Conservation (phyloP, 352 stramenopile species). For the Globisporangium lucens region DNA sequence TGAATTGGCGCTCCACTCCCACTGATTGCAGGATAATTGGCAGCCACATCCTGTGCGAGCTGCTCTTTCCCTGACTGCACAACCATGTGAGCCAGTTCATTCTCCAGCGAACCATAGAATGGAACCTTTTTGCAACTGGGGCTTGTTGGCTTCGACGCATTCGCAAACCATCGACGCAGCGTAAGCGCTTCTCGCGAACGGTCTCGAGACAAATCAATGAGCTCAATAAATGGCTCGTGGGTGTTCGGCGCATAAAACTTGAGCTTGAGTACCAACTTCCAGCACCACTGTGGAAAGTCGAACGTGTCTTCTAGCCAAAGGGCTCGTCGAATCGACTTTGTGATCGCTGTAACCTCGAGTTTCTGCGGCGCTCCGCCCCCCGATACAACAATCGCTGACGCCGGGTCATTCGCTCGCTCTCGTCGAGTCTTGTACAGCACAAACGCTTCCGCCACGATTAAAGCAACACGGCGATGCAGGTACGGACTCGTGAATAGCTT, state of each 20-base stretch:
- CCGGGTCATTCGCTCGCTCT: constrained; percentile 32
- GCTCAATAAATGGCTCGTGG: constrained; percentile 57
- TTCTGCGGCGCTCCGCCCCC: constrained; percentile 49
- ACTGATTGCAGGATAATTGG: constrained; percentile 6
- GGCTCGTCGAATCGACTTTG: constrained; percentile 69
- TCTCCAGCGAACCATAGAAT: constrained; percentile 57
- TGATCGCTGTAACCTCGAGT: constrained; percentile 51
- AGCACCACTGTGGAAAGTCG: constrained; percentile 84
- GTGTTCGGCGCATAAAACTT: constrained; percentile 75
- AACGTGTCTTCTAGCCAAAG: constrained; percentile 63
- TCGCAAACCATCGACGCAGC: constrained; percentile 72
- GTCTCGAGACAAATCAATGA: constrained; percentile 75
- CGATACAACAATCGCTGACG: constrained; percentile 37
- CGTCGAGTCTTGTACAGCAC: constrained; percentile 63
- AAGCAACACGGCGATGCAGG: constrained; percentile 72
- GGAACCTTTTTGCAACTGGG: constrained; percentile 28
- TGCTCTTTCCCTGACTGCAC: constrained; percentile 1
- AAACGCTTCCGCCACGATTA: constrained; percentile 76
- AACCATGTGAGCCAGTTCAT: constrained; percentile 26
- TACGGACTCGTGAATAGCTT: constrained; percentile 62
- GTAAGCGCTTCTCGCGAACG: constrained; percentile 71
- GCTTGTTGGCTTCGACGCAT: constrained; percentile 29
- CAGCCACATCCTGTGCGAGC: constrained; percentile 4
- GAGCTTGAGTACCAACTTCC: constrained; percentile 80
- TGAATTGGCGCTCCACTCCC: constrained; percentile 38